These are phyloP conservation scores for Herpetospermum pedunculosum DNA, from an alignment of 306 rosid species.

Conservation along the genomic window DNA sequence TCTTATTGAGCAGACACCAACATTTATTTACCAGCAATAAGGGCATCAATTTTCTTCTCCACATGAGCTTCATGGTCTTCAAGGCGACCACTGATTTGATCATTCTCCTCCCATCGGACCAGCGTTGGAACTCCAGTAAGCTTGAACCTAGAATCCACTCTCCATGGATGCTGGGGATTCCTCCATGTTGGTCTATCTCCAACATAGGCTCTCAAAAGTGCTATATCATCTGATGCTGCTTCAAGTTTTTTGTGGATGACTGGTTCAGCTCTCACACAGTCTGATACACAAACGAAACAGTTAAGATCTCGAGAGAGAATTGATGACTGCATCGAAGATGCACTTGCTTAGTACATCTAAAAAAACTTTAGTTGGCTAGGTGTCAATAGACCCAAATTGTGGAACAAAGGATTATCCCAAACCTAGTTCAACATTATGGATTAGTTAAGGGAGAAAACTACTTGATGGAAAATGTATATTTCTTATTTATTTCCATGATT, in stretches of 20 bases:
- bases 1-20: background rate
- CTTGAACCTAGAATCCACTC: constrained; percentile 64
- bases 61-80: constrained; percentile 83
- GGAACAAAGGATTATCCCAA: background rate
- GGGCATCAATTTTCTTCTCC: constrained; percentile 54
- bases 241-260: constrained; percentile 68
- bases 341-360: background rate
- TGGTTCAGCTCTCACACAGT: constrained; percentile 91
- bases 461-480: background rate
- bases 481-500: background rate
- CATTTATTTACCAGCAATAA: constrained; percentile 24
- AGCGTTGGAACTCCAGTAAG: constrained; percentile 75
- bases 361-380: background rate
- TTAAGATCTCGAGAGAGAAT: background rate
- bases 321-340: background rate
- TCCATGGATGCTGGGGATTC: constrained; percentile 70
- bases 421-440: background rate
- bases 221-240: constrained; percentile 40
- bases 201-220: constrained; percentile 65
- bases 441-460: background rate
- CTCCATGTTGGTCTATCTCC: constrained; percentile 90
- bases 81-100: constrained; percentile 49
- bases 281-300: constrained; percentile 21
- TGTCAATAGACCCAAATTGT: background rate
- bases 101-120: constrained; percentile 64